Percentiles rank a stretch among this genome's conserved stretches.
Evolutionary conservation across 805 yeast species (phyloP).

Genomic region (Huiozyma naganishii): DNA sequence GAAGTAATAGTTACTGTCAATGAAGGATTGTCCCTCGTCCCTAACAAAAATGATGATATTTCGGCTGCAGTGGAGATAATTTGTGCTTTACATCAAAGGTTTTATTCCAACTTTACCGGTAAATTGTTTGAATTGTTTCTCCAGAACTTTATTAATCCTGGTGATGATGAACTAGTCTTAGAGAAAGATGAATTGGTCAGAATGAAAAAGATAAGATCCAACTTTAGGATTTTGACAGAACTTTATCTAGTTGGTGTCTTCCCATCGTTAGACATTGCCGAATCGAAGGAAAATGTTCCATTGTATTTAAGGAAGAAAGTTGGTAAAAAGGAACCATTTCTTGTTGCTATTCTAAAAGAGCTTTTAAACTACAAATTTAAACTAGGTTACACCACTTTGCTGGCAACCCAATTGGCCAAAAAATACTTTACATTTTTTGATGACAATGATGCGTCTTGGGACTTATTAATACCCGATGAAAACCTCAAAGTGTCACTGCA

Average conservation of each 20-base stretch:
- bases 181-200: conserved; percentile 35
- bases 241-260: conserved; percentile 48
- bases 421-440: conserved; percentile 32
- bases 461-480: conserved; percentile 20
- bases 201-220: conserved; percentile 33
- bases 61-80: conserved; percentile 55
- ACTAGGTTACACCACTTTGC: conserved; percentile 25
- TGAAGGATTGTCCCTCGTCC: conserved; percentile 46
- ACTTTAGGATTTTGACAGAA: conserved; percentile 47
- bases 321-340: conserved; percentile 29
- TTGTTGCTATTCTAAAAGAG: conserved; percentile 37
- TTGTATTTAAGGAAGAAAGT: conserved; percentile 30
- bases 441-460: conserved; percentile 18
- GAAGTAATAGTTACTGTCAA: conserved; percentile 54
- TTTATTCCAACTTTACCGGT: conserved; percentile 43
- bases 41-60: conserved; percentile 46
- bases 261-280: conserved; percentile 33
- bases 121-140: conserved; percentile 34
- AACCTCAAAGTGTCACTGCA: conserved; percentile 22
- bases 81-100: conserved; percentile 70
- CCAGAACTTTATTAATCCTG: conserved; percentile 31
- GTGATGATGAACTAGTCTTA: conserved; percentile 2
- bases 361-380: conserved; percentile 32
- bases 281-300: conserved; percentile 33
- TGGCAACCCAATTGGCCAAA: conserved; percentile 41